Conservation (phyloP, 257 asterid genomes). For the Plectranthus barbatus region DNA sequence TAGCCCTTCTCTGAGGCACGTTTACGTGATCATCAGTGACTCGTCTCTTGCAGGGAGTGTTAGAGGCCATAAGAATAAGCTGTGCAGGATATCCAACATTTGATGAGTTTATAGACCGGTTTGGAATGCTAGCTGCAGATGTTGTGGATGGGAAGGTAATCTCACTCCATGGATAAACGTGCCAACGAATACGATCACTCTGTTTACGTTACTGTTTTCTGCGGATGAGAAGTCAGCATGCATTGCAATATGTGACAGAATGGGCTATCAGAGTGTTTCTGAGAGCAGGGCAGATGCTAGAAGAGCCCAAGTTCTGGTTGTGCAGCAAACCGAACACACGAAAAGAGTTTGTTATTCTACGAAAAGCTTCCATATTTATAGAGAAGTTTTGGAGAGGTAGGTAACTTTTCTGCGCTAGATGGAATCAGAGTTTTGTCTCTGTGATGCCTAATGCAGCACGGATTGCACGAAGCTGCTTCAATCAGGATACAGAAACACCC, state of each 20-base stretch:
- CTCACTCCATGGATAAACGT: neutral
- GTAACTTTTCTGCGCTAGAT: slow-evolving; percentile 16
- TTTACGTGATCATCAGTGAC: neutral
- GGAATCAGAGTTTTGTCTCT: neutral
- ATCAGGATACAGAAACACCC: slow-evolving; percentile 73
- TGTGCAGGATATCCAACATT: slow-evolving; percentile 97
- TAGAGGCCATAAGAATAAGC: slow-evolving; percentile 95
- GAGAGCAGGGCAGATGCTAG: slow-evolving; percentile 96
- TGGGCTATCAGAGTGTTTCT: slow-evolving; percentile 89
- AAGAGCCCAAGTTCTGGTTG: slow-evolving; percentile 72
- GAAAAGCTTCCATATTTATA: slow-evolving; percentile 54
- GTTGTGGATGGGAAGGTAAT: slow-evolving; percentile 64
- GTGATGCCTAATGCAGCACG: slow-evolving; percentile 40
- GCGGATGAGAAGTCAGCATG: slow-evolving; percentile 81
- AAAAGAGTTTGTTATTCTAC: slow-evolving; percentile 58
- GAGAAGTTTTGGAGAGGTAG: slow-evolving; percentile 90
- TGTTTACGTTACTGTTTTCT: neutral
- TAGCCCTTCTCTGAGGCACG: neutral
- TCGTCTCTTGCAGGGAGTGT: slow-evolving; percentile 61
- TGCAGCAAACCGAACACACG: slow-evolving; percentile 62
- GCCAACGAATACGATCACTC: neutral
- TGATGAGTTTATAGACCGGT: slow-evolving; percentile 90
- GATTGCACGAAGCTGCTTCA: slow-evolving; percentile 80
- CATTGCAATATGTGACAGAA: slow-evolving; percentile 57
- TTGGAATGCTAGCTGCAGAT: slow-evolving; percentile 84